Percentiles rank a stretch among this genome's conserved stretches.
Evolutionary conservation across 2,329 filamentous ascomycete genomes (phyloP).

Genomic region (Neofusicoccum laricinum): DNA sequence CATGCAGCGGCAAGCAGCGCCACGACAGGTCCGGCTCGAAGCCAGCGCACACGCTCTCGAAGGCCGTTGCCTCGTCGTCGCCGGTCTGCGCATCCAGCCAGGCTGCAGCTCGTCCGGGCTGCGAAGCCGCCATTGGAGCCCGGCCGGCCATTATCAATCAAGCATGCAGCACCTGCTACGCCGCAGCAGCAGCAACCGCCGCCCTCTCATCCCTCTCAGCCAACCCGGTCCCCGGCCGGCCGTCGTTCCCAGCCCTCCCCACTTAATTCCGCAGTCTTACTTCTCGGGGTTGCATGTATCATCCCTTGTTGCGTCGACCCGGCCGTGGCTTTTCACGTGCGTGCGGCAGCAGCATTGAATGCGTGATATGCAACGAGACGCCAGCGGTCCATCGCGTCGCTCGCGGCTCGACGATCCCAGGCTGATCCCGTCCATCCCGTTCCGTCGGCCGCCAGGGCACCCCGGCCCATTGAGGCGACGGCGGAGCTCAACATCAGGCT

Average conservation of each 20-base stretch:
- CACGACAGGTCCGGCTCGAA: neutral
- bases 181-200: neutral
- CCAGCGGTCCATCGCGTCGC: neutral
- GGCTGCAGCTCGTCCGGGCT: neutral
- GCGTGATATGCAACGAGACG: neutral
- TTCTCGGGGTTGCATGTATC: neutral
- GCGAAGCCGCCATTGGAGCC: neutral
- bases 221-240: neutral
- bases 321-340: slow-evolving; percentile 9
- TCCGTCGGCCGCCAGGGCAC: neutral
- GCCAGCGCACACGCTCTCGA: neutral
- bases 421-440: slow-evolving; percentile 8
- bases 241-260: neutral
- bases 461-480: neutral
- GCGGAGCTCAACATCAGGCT: neutral
- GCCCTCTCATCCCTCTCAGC: neutral
- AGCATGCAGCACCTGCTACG: neutral
- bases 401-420: slow-evolving; percentile 3
- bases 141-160: neutral
- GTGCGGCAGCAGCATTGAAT: neutral
- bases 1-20: neutral
- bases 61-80: neutral
- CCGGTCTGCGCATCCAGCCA: neutral
- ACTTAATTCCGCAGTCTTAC: neutral
- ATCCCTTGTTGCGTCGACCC: neutral